Base-by-base conservation (phyloP, 208 protist genomes). In the Leishmania braziliensis region DNA sequence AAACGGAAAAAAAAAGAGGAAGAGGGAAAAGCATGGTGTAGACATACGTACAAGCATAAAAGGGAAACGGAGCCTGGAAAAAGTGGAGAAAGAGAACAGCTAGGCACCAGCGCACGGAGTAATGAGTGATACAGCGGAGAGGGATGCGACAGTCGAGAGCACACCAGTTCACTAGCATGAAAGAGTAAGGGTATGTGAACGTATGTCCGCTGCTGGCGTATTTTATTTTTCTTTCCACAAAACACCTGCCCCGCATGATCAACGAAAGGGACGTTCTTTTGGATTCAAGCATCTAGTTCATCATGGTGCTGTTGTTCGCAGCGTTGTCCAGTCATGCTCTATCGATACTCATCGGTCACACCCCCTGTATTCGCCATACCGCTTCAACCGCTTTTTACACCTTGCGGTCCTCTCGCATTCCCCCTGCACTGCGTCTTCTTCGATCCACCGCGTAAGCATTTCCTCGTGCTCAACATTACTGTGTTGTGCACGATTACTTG, bases 401-500 rank as follows among this genome's bases (percentile, higher is more conserved):
- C 9, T 16, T n/a, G 66, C 18, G 5, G 36, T 48, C 3, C 39
- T 48, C 36, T 6, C 26, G 39, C 66, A 48, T 23, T 48, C 16
- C 18, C 2, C 18, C 5, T 71, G 23, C 16, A 5, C 33, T 26
- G 39, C 20, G 10, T 48, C 29, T 43, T 48, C 20, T 71, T 71
- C 39, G 36, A 71, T 71, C 20, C 18, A 50, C 20, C 20, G 39
- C 66, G 26, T n/a, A 43, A 46, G 39, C 66, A 50, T n/a, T 50
- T 18, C 12, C 5, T n/a, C 8, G 63, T 33, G 14, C 6, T 43
- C 66, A 48, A 6, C 66, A 6, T n/a, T 48, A n/a, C 66, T 26
- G 12, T 43, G 29, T 54, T 53, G n/a, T 33, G 33, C 62, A 3
- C 5, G 20, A 0, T 14, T 80, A 84, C 66, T 81, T 86, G 76